These are phyloP conservation scores for Phyllosticta citribraziliensis DNA, from an alignment of 2,329 filamentous ascomycete genomes.

Conservation along the genomic window DNA sequence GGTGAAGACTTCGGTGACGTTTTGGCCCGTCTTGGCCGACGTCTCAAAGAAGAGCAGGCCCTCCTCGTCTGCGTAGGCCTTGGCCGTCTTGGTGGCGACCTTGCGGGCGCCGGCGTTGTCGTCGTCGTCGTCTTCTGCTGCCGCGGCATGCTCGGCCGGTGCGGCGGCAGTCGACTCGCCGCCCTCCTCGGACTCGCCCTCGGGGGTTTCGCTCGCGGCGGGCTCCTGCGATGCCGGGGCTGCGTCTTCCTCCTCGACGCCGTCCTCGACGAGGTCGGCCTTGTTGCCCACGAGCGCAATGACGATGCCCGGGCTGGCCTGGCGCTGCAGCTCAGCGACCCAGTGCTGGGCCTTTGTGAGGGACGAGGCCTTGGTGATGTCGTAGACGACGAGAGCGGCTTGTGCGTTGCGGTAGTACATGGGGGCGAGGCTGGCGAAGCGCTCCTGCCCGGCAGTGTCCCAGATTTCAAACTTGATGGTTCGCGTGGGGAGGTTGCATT, in stretches of 20 bases:
- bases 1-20: slow-evolving; percentile 92
- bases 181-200: slow-evolving; percentile 19
- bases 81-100: slow-evolving; percentile 82
- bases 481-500: slow-evolving; percentile 88
- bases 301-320: slow-evolving; percentile 91
- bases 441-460: slow-evolving; percentile 97
- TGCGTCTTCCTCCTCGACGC: slow-evolving; percentile 23
- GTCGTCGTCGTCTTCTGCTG: slow-evolving; percentile 48
- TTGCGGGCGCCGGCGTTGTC: slow-evolving; percentile 65
- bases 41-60: slow-evolving; percentile 94
- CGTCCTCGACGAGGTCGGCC: slow-evolving; percentile 57
- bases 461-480: slow-evolving; percentile 68
- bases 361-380: slow-evolving; percentile 91
- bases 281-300: slow-evolving; percentile 95
- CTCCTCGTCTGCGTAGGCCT: slow-evolving; percentile 90
- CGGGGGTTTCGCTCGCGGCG: slow-evolving; percentile 16
- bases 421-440: slow-evolving; percentile 88
- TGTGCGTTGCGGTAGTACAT: slow-evolving; percentile 99
- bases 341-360: slow-evolving; percentile 97
- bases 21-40: slow-evolving; percentile 89
- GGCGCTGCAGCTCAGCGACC: slow-evolving; percentile 93
- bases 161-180: neutral
- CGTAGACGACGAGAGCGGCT: slow-evolving; percentile 94
- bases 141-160: slow-evolving; percentile 14
- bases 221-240: slow-evolving; percentile 34